Base-by-base conservation (phyloP, 2,329 filamentous ascomycete species). In the Cordyceps cateniannulata region DNA sequence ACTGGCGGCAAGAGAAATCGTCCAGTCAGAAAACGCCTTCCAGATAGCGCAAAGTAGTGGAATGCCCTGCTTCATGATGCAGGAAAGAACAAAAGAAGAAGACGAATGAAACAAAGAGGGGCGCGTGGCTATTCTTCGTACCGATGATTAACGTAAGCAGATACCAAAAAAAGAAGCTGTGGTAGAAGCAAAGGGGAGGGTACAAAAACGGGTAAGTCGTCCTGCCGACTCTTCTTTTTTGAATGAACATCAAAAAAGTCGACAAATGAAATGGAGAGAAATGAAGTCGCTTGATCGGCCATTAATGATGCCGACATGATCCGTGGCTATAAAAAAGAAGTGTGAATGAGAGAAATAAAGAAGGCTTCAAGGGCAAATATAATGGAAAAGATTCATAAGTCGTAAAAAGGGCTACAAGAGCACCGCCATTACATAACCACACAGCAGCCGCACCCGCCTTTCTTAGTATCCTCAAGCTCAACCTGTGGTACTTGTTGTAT, bases 381-480 rank as follows among this genome's bases (percentile, higher is more conserved):
- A 59, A 49, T 49, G 22, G 54, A 40, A 61, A 63, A 59, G 52
- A 65, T 63, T 66, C 65, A 59, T 66, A 62, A 66, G 65, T 66
- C 65, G 65, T 66, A 58, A 60, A 48, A 52, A 56, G 32, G 59
- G 60, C 62, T 45, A 50, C 42, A 51, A 64, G 55, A 52, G 53
- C 32, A 50, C 55, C 14, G 32, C 32, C 29, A 53, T 73, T 70
- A 82, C 80, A 82, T 82, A 63, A 82, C 72, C 54, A 79, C 70
- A 65, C 80, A 82, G 71, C 80, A 82, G 51, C 77, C 78, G 65
- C 79, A 81, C n/a, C 76, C 76, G 5, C 69, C 72, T 53, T 72
- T 73, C 67, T 77, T 77, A 9, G 10, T 32, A 53, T 73, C 70
- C 32, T 76, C 70, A 38, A 70, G 68, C 18, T 73, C 69, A 42